Evolutionary conservation across 2,329 filamentous ascomycete species (phyloP).

Genomic region (Penicillium hesseltinei): DNA sequence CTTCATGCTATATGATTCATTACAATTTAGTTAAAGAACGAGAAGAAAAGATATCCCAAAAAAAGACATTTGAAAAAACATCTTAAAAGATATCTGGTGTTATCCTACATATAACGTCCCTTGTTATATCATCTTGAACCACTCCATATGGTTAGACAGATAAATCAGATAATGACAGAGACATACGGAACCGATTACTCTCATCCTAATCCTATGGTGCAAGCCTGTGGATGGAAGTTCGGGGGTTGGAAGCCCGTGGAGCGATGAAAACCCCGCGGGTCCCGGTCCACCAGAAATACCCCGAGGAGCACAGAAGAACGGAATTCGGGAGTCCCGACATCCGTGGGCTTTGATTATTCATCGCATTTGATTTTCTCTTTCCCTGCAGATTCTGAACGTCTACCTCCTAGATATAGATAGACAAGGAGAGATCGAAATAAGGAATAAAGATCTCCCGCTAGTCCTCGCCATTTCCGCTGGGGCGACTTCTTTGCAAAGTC

Average conservation of each 20-base stretch:
- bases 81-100: too few relatives aligned
- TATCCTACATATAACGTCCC: not conserved
- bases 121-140: not conserved
- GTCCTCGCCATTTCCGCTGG: conserved; percentile 1
- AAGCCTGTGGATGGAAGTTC: not conserved
- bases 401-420: not conserved
- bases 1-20: not conserved
- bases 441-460: conserved; percentile 6
- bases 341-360: conserved; percentile 4
- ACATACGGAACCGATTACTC: too few relatives aligned
- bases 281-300: conserved; percentile 2
- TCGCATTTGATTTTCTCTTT: not conserved
- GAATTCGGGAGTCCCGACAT: conserved; percentile 13
- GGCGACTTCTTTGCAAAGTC: conserved; percentile 9
- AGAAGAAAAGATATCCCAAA: not conserved
- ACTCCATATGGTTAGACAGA: too few relatives aligned
- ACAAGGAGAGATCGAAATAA: not conserved
- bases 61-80: too few relatives aligned
- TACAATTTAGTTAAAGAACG: not conserved
- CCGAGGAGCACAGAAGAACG: conserved; percentile 1
- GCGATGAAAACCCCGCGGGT: not conserved
- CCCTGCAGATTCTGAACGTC: not conserved
- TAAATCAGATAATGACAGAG: not conserved
- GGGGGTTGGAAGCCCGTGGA: not conserved
- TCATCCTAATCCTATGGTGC: too few relatives aligned